These are phyloP conservation scores for Fusarium piperis DNA, from an alignment of 2,329 filamentous ascomycete species.

Conservation along the genomic window DNA sequence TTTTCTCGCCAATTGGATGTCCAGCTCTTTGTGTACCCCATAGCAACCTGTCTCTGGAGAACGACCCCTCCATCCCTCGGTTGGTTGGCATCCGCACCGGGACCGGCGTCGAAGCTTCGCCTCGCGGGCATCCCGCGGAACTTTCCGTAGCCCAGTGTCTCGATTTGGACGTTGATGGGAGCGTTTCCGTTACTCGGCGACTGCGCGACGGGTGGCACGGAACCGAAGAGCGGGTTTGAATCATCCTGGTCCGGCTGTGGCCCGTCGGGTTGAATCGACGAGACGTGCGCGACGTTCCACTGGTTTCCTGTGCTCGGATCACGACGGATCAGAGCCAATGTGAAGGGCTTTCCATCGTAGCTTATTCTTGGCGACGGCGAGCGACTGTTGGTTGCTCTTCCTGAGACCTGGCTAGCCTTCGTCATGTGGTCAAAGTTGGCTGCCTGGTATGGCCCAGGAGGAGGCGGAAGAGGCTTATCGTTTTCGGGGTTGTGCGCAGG, in stretches of 20 bases:
- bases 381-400: conserved; percentile 18
- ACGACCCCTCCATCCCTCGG: conserved; percentile 42
- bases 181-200: conserved; percentile 42
- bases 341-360: conserved; percentile 56
- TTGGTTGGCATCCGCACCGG: conserved; percentile 19
- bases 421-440: conserved; percentile 25
- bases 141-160: conserved; percentile 66
- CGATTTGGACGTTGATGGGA: conserved; percentile 62
- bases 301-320: conserved; percentile 75
- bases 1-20: conserved; percentile 57
- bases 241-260: conserved; percentile 37
- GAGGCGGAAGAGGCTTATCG: conserved; percentile 22
- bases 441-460: conserved; percentile 9
- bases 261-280: conserved; percentile 60
- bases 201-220: conserved; percentile 35
- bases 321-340: conserved; percentile 75
- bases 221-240: conserved; percentile 35
- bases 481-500: neutral
- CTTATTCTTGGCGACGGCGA: conserved; percentile 52
- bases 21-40: conserved; percentile 65
- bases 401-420: conserved; percentile 1
- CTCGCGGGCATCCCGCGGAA: conserved; percentile 61
- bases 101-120: conserved; percentile 47
- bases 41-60: conserved; percentile 66
- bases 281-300: conserved; percentile 79